phyloP scores from a whole-genome alignment of 345 rosid genomes.

The Hibiscus syriacus region DNA sequence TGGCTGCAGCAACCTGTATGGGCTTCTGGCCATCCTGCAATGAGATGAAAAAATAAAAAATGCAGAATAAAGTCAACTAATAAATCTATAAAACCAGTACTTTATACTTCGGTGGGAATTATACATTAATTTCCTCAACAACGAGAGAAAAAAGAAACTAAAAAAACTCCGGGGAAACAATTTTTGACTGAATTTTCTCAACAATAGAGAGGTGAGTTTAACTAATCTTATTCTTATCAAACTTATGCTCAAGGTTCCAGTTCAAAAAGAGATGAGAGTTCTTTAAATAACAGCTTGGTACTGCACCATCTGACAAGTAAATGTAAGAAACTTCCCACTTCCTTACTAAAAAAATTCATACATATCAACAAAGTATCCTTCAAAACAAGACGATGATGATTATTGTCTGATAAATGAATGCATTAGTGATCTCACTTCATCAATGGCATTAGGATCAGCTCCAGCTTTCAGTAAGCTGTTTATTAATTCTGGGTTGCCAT shows the following conservation, averaged over 20 bases:
- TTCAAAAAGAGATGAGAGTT: neutral
- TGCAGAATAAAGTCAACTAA: slow-evolving; percentile 13
- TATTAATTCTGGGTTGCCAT: slow-evolving; percentile 55
- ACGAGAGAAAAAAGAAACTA: neutral
- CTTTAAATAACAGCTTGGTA: neutral
- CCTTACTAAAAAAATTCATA: neutral
- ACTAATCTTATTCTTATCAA: neutral
- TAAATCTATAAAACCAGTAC: neutral
- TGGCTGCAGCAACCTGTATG: slow-evolving; percentile 73
- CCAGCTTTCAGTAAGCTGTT: slow-evolving; percentile 72
- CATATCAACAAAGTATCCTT: neutral
- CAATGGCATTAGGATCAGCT: slow-evolving; percentile 67
- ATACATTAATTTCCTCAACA: neutral
- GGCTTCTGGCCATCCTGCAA: slow-evolving; percentile 79
- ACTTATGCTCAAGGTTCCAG: neutral
- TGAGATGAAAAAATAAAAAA: slow-evolving; percentile 8
- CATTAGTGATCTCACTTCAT: slow-evolving; percentile 44
- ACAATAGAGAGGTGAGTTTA: neutral
- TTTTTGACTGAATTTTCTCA: neutral
- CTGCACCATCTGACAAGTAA: neutral
- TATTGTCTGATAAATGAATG: neutral
- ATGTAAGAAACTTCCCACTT: neutral
- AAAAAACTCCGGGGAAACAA: neutral
- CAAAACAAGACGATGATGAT: neutral
- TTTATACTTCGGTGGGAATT: neutral